Evolutionary conservation across 257 asterid species (phyloP), one percentile per base, ranked within the genome.

Genomic region (Lycium ferocissimum): DNA sequence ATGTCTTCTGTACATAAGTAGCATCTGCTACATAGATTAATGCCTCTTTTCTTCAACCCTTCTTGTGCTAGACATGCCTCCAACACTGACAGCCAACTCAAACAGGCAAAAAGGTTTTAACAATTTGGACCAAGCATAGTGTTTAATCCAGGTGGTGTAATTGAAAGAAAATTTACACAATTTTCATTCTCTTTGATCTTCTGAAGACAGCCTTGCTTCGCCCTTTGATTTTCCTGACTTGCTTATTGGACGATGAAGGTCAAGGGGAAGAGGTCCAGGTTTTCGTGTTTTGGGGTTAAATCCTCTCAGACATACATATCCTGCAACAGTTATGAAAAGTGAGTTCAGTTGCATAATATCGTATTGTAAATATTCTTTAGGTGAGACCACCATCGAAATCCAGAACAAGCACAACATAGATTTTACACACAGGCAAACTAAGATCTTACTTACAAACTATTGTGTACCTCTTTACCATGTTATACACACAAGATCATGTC

Each of bases 241-340:
- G n/a, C 58, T 51, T 57, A 26, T 18, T 45, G 89, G 82, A 69
- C 45, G 83, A 62, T 87, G 86, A 57, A 89, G 86, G 87, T 66
- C 83, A 72, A 43, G 20, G 9, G 86, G 61, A 40, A 89, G 87
- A 80, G 81, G 66, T 61, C 57, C 84, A 3, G 89, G 85, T 51
- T 83, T 85, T 82, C 87, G 83, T 17, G 86, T 85, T 75, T 80
- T 67, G 12, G 35, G 51, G 84, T 87, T 81, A 72, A 87, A 87
- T 11, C 87, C 87, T 65, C 89, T 85, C 14, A 89, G 72, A 80
- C 91, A 89, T 51, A 80, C 69, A 73, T 57, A 87, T 63, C 88
- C 88, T 87, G 84, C 56, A 62, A 58, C n/a, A 84, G 33, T 43
- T 37, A 13, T 22, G n/a, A 43, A 45, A 37, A 26, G 13, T 73